A percentile compares a stretch with the other conserved stretches of the same genome.
Evolutionary conservation across 352 stramenopile species (phyloP).

Genomic region (Thalassiosira livingstoniorum): DNA sequence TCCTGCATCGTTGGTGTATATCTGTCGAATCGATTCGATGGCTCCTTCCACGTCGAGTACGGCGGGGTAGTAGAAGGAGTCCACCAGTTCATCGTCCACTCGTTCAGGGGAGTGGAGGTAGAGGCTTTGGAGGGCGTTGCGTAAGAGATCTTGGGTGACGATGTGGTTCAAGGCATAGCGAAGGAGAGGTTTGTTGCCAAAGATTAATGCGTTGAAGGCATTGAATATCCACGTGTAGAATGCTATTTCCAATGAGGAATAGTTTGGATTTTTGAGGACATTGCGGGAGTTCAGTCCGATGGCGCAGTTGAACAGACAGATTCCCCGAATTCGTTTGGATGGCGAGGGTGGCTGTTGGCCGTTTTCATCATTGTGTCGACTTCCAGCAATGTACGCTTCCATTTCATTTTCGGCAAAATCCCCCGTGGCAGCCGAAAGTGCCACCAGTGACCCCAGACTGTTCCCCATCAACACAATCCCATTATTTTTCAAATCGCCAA

Average conservation of each 20-base stretch:
- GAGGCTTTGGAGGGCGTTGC: slow-evolving; percentile 51
- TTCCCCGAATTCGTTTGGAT: slow-evolving; percentile 45
- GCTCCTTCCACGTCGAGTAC: slow-evolving; percentile 43
- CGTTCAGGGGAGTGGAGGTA: slow-evolving; percentile 53
- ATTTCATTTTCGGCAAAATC: slow-evolving; percentile 38
- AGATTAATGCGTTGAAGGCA: slow-evolving; percentile 60
- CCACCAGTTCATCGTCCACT: slow-evolving; percentile 67
- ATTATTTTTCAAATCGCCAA: slow-evolving; percentile 11
- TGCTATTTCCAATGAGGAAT: slow-evolving; percentile 34
- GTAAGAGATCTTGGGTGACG: slow-evolving; percentile 64
- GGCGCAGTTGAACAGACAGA: slow-evolving; percentile 74
- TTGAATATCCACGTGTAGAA: slow-evolving; percentile 56
- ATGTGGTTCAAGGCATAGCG: slow-evolving; percentile 62
- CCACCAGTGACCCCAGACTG: slow-evolving; percentile 66
- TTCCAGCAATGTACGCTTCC: slow-evolving; percentile 31
- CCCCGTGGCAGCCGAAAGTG: slow-evolving; percentile 60
- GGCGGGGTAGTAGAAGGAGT: slow-evolving; percentile 71
- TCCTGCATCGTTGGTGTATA: slow-evolving; percentile 74
- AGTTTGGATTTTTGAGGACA: slow-evolving; percentile 58
- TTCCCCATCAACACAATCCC: slow-evolving; percentile 73
- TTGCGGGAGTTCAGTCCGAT: slow-evolving; percentile 71
- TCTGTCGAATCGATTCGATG: slow-evolving; percentile 68
- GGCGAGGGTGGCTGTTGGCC: not conserved
- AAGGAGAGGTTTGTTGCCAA: slow-evolving; percentile 62
- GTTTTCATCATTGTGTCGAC: slow-evolving; percentile 11